Evolutionary conservation across 345 rosid genomes (phyloP).

Genomic region (Ailanthus altissimus): DNA sequence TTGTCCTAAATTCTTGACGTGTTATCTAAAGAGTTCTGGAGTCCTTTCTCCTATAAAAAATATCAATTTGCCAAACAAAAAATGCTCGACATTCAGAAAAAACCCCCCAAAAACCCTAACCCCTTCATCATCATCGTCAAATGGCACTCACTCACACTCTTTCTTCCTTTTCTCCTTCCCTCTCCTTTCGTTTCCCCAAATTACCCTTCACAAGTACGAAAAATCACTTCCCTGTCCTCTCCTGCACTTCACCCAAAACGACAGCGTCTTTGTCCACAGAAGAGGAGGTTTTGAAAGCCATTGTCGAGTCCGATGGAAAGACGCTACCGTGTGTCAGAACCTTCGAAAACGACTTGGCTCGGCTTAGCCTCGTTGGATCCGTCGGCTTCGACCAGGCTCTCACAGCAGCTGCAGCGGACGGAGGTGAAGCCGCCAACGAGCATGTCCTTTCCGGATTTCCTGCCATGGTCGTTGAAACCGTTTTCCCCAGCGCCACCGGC

Average conservation of each 20-base stretch:
- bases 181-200: background rate
- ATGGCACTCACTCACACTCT: slow-evolving; percentile 1
- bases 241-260: slow-evolving; percentile 21
- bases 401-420: slow-evolving; percentile 91
- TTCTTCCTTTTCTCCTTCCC: background rate
- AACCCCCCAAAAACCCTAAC: too few relatives aligned
- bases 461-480: slow-evolving; percentile 88
- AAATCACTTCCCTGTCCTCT: slow-evolving; percentile 23
- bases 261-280: slow-evolving; percentile 37
- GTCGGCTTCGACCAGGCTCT: slow-evolving; percentile 78
- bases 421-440: slow-evolving; percentile 79
- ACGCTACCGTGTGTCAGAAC: slow-evolving; percentile 77
- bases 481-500: slow-evolving; percentile 59
- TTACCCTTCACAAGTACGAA: background rate
- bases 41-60: too few relatives aligned
- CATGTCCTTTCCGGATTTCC: slow-evolving; percentile 56
- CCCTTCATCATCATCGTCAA: too few relatives aligned
- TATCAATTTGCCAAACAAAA: too few relatives aligned
- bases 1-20: too few relatives aligned
- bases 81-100: too few relatives aligned
- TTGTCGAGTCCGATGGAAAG: slow-evolving; percentile 58
- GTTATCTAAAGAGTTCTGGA: too few relatives aligned
- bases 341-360: slow-evolving; percentile 71
- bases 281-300: slow-evolving; percentile 60
- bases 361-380: slow-evolving; percentile 73